A percentile compares a stretch with the other conserved stretches of the same genome.
Conservation (phyloP, 2,329 filamentous ascomycete species). For the Arthrinium puccinioides region DNA sequence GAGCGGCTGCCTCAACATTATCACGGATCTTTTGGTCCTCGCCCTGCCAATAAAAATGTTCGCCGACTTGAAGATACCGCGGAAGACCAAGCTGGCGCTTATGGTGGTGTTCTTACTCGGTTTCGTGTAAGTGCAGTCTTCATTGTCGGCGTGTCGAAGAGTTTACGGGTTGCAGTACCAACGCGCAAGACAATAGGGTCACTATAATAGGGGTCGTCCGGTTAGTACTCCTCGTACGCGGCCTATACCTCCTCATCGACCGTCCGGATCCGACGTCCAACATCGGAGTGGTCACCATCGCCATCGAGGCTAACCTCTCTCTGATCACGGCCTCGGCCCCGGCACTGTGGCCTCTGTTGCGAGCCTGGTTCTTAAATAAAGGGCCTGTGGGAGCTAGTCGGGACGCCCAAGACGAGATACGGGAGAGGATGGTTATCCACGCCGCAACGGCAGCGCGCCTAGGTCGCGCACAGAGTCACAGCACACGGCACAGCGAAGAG, state of each 20-base stretch:
- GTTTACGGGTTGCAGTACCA: background rate
- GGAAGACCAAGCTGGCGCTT: constrained; percentile 28
- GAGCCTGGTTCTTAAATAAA: constrained; percentile 19
- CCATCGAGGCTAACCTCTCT: constrained; percentile 33
- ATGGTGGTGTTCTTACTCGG: constrained; percentile 32
- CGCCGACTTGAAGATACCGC: constrained; percentile 29
- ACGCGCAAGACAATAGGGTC: constrained; percentile 15
- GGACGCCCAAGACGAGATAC: constrained; percentile 3
- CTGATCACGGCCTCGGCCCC: constrained; percentile 34
- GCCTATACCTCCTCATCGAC: constrained; percentile 19
- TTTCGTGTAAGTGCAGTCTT: constrained; percentile 11
- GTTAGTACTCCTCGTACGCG: constrained; percentile 23
- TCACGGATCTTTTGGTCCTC: constrained; percentile 32
- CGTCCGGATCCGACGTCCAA: constrained; percentile 19
- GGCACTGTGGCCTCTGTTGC: constrained; percentile 29
- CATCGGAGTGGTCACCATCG: constrained; percentile 27
- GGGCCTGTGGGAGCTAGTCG: background rate
- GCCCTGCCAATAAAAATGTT: constrained; percentile 33
- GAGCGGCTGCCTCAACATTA: constrained; percentile 28
- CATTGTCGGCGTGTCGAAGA: too few species aligned
- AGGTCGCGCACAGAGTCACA: background rate
- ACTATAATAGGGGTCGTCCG: constrained; percentile 27
- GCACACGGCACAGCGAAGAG: background rate
- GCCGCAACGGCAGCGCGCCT: background rate
- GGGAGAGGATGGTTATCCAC: background rate